Evolutionary conservation across 2,329 filamentous ascomycete species (phyloP).

Genomic region (Chaetomium sp.): DNA sequence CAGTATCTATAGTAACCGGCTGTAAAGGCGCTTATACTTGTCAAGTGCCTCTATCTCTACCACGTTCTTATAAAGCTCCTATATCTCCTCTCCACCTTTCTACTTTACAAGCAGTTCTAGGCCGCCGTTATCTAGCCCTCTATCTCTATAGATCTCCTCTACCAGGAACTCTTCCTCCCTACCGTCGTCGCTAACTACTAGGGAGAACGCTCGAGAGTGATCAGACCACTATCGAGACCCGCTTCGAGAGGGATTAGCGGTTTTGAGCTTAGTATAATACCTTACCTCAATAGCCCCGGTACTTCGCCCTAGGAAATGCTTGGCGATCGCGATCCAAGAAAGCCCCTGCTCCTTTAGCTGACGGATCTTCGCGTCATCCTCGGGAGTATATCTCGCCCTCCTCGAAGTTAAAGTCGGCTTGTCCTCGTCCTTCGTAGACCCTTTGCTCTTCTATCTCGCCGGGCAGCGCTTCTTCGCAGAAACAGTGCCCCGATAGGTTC

Average conservation of each 20-base stretch:
- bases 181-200: background rate
- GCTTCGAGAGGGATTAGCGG: background rate
- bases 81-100: background rate
- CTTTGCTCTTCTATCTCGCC: background rate
- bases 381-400: background rate
- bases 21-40: too few species aligned
- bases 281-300: background rate
- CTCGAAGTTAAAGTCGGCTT: background rate
- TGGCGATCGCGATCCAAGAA: background rate
- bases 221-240: background rate
- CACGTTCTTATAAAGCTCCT: background rate
- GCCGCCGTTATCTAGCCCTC: background rate
- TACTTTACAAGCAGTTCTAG: background rate
- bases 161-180: background rate
- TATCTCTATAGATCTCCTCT: background rate
- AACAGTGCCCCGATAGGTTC: background rate
- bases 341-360: background rate
- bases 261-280: background rate
- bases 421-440: background rate
- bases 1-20: too few species aligned
- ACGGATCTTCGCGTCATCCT: too few species aligned
- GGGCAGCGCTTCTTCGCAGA: background rate
- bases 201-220: background rate
- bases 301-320: background rate
- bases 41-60: too few species aligned